Evolutionary conservation across 352 stramenopile genomes (phyloP), one percentile per base, ranked within the genome.

Genomic region (Phytophthora podocarpi): DNA sequence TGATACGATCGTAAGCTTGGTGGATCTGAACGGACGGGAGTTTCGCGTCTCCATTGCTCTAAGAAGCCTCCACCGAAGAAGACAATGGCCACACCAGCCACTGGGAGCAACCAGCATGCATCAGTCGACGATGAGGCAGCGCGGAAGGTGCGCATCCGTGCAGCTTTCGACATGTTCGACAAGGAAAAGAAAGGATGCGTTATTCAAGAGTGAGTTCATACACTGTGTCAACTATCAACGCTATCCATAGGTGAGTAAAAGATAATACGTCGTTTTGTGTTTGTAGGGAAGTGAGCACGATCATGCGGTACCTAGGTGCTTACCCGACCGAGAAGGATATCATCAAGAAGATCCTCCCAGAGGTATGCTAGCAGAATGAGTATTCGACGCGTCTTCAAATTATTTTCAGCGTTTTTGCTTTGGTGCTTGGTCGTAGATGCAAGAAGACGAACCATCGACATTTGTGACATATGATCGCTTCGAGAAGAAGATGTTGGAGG

Each of bases 401-500:
- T 43, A 1, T 26, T 12, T 47, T 54, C 12, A 31, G 5, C 21
- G 27, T 12, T 23, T 34, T 23, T 47, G 37, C 3, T n/a, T 32
- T 48, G 26, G 5, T 37, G 40, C 39, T 36, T 23, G 42, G 5
- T 63, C 27, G 26, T 42, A 93, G 80, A 93, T 93, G 78, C 85
- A 97, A 81, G 87, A 95, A 43, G 91, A 97, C 41, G 89, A 97
- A 55, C 86, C 87, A 16, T 93, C 90, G 23, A 93, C 89, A 4
- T 96, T 93, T 51, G 89, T 98, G 20, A 80, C 85, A 32, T 97
- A 95, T 58, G 79, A 93, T n/a, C 86, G 82, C 39, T 97, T 98
- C 46, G 89, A 98, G 72, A 93, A 93, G 57, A 96, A 97, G 64
- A 97, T 97, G 90, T 86, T 98, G 36, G 87, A 97, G 37, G 87